Evolutionary conservation across 1,284 basidiomycete species (phyloP), one percentile per base, ranked within the genome.

Genomic region (Cryptococcus neoformans): DNA sequence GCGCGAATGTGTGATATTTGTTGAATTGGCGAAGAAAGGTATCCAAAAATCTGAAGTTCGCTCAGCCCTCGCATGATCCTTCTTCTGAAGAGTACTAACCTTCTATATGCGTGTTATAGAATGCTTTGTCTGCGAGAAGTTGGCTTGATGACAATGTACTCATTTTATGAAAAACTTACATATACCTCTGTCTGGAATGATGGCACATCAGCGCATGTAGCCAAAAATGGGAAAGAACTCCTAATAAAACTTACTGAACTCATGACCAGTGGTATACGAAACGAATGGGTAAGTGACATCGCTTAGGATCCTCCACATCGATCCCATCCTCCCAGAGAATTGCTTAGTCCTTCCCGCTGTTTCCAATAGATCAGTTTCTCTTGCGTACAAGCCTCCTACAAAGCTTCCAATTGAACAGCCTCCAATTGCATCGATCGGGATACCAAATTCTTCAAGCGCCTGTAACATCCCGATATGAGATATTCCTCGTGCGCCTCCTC

Each of bases 271-370:
- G 0, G 95, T 99, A 77, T 99, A 99, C 3, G 95, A 93, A 44
- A 96, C 92, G 35, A 96, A 86, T 0, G 95, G 96, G 75, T 97
- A 99, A 6, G 95, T 99, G 51, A 98, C 85, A 78, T 98, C 95
- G 8, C 91, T 94, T 51, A 97, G 78, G 54, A 98, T 87, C 49
- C 95, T 83, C 92, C 93, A 97, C 60, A 97, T 86, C 62, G 92
- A 95, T 4, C 89, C 85, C 92, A 98, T 94, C 55, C 84, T 82
- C 2, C 90, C 87, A 57, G 90, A 88, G 75, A 98, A 75, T 62
- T 77, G 75, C 62, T 78, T 78, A 8, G 89, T 86, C 46, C 94
- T 83, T 1, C 89, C 93, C 6, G 89, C 82, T 53, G 86, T 89
- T 38, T 90, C 90, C 44, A 98, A 84, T 21, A 97, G 79, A 74